Evolutionary conservation across 208 protist species (phyloP).

Genomic region (Trypanosoma vivax): DNA sequence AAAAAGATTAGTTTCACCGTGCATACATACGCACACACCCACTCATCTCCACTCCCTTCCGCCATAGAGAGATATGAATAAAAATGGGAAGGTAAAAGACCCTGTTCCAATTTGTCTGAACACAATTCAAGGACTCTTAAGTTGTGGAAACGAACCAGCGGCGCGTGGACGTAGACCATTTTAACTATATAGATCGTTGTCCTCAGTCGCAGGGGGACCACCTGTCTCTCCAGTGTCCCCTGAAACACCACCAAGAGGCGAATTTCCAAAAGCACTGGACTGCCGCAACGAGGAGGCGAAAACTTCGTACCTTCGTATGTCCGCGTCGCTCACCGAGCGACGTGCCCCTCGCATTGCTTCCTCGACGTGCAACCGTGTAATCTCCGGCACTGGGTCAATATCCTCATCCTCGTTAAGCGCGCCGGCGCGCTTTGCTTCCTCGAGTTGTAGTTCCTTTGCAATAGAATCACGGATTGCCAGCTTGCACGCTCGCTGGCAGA

Average conservation of each 20-base stretch:
- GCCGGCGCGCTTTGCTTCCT: slow-evolving; percentile 54
- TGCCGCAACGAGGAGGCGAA: slow-evolving; percentile 87
- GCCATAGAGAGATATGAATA: background rate
- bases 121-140: background rate
- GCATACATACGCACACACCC: background rate
- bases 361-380: slow-evolving; percentile 89
- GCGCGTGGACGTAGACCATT: background rate
- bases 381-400: slow-evolving; percentile 84
- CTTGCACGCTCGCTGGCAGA: slow-evolving; percentile 90
- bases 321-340: slow-evolving; percentile 88
- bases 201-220: slow-evolving; percentile 1
- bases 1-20: background rate
- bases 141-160: background rate
- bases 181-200: slow-evolving; percentile 30
- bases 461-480: slow-evolving; percentile 91
- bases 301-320: slow-evolving; percentile 91
- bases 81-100: slow-evolving; percentile 2
- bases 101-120: background rate
- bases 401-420: slow-evolving; percentile 58
- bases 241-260: slow-evolving; percentile 7
- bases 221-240: slow-evolving; percentile 8
- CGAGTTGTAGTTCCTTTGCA: slow-evolving; percentile 79
- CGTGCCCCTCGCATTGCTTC: slow-evolving; percentile 86
- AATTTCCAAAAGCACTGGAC: slow-evolving; percentile 53
- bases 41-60: background rate